Base-by-base conservation (phyloP, 345 rosid species). In the Linum lewisii region DNA sequence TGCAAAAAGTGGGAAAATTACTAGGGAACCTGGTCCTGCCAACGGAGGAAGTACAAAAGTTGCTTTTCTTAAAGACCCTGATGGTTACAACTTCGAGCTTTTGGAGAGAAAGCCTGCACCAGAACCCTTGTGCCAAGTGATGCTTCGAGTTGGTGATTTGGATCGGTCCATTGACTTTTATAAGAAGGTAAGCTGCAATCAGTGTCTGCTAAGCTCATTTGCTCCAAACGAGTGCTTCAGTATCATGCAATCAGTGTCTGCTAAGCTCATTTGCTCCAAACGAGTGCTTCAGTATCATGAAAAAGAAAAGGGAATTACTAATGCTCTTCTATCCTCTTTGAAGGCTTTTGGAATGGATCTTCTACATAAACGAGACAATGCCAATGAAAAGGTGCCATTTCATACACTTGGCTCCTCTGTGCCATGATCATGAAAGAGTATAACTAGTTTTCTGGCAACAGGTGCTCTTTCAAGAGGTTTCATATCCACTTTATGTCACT, bases 261-360 rank as follows among this genome's bases (percentile, higher is more conserved):
- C 26, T 37, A 51, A 37, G 23, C 47, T n/a, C n/a, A n/a, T n/a
- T n/a, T n/a, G n/a, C n/a, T n/a, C n/a, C n/a, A n/a, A n/a, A n/a
- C n/a, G n/a, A n/a, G n/a, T n/a, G n/a, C n/a, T n/a, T n/a, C n/a
- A n/a, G n/a, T n/a, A n/a, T n/a, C 49, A 47, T 34, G 55, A 1
- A 38, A 38, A 20, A 32, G 23, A 37, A 3, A 8, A 44, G 51
- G 20, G 24, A 16, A 16, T 63, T 24, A 15, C 60, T 63, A 57
- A 62, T 44, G 37, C 10, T 50, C 10, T 10, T 57, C 22, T 55
- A 55, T 38, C 37, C 51, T 54, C 57, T 68, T 15, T 58, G 54
- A 57, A 69, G 73, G 68, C 69, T 52, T 63, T 69, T 45, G 69
- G 69, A 38, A 64, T 69, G 73, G 58, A 63, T 55, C 69, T 62